Percentiles rank a stretch among this genome's conserved stretches.
Conservation (phyloP, 1,284 basidiomycete genomes). For the Erythrobasidium hasegawianum region DNA sequence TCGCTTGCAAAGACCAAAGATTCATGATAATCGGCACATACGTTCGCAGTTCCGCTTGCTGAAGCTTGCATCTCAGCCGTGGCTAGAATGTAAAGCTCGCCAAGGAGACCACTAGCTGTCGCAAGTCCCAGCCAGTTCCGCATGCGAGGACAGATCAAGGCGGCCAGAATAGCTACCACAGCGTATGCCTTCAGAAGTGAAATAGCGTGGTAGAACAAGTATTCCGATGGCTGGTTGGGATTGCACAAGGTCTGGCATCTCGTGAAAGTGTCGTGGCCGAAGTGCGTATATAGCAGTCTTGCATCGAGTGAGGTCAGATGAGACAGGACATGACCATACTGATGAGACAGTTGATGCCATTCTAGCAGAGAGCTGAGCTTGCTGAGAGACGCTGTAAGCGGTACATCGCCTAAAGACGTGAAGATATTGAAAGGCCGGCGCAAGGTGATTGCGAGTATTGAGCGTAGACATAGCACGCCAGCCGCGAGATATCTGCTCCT, state of each 20-base stretch:
- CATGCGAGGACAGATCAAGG: conserved; percentile 5
- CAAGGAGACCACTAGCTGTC: background rate
- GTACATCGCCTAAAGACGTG: conserved; percentile 15
- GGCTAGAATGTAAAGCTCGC: conserved; percentile 10
- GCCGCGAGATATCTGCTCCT: background rate
- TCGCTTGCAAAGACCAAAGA: too few species aligned
- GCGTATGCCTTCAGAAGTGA: background rate
- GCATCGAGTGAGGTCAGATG: conserved; percentile 20
- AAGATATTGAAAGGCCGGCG: conserved; percentile 27
- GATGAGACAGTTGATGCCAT: conserved; percentile 8
- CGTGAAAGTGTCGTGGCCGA: conserved; percentile 21
- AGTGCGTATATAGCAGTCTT: conserved; percentile 24
- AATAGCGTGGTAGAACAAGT: conserved; percentile 9
- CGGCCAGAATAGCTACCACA: background rate
- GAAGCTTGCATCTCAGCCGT: conserved; percentile 13
- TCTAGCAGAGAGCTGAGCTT: conserved; percentile 20
- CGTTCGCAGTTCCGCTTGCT: background rate
- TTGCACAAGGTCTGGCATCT: conserved; percentile 18
- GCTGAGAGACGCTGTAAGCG: conserved; percentile 5
- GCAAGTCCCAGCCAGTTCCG: conserved; percentile 1
- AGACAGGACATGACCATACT: conserved; percentile 11
- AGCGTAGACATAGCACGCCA: conserved; percentile 1
- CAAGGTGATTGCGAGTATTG: background rate
- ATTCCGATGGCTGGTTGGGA: conserved; percentile 5
- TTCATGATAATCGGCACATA: too few species aligned